Percentiles rank a stretch among this genome's conserved stretches.
Conservation (phyloP, 2,329 filamentous ascomycete genomes). For the Ceratocystis lukuohia region DNA sequence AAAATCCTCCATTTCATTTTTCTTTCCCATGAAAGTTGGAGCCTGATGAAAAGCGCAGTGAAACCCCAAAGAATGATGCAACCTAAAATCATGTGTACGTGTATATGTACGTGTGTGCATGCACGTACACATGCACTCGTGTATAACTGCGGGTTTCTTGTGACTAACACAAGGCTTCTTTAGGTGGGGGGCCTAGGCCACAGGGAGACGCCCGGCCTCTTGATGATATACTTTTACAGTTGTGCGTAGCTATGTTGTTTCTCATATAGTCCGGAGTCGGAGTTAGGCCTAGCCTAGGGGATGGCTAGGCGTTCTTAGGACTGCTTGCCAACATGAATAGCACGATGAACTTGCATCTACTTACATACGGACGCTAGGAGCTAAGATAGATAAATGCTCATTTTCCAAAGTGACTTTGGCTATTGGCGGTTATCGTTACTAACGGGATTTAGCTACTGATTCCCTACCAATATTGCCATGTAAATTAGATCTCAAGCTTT, state of each 20-base stretch:
- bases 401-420: background rate
- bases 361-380: background rate
- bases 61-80: constrained; percentile 5
- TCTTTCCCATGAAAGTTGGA: background rate
- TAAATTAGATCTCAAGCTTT: background rate
- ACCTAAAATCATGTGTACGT: background rate
- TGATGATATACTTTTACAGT: too few species aligned
- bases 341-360: too few species aligned
- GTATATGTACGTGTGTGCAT: background rate
- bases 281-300: background rate
- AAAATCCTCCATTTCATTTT: background rate
- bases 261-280: background rate
- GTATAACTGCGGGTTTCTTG: background rate
- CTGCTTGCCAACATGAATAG: too few species aligned
- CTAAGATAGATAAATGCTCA: background rate
- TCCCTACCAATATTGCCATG: background rate
- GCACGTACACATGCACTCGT: background rate
- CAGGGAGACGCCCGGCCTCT: too few species aligned
- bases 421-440: background rate
- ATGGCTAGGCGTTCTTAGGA: background rate
- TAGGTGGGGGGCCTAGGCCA: background rate
- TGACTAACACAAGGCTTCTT: background rate
- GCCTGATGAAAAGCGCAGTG: background rate
- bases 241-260: too few species aligned
- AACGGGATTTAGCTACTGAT: background rate